phyloP scores from a whole-genome alignment of 192 early-diverging fungal genomes.

The Coemansia sp. region DNA sequence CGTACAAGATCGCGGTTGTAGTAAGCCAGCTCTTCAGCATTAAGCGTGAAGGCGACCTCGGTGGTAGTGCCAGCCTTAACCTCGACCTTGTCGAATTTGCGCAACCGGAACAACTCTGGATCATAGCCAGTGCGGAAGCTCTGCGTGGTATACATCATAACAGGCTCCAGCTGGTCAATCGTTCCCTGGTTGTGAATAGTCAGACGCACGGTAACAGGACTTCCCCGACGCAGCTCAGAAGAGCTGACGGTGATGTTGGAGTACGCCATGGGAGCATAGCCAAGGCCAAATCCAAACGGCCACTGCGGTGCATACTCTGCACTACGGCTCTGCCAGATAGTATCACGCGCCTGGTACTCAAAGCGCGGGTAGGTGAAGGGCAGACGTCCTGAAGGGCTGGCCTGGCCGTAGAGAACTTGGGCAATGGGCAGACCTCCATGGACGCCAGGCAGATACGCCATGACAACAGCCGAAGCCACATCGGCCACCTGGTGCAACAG shows the following conservation, averaged over 20 bases:
- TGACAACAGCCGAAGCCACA: constrained; percentile 43
- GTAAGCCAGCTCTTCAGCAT: constrained; percentile 39
- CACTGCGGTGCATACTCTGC: constrained; percentile 55
- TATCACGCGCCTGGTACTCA: constrained; percentile 35
- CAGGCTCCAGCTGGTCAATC: constrained; percentile 48
- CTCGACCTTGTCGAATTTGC: constrained; percentile 50
- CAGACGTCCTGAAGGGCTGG: constrained; percentile 56
- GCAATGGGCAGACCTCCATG: constrained; percentile 59
- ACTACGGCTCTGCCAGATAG: constrained; percentile 39
- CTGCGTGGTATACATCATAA: constrained; percentile 56
- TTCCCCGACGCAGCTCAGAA: constrained; percentile 3
- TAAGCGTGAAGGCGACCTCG: constrained; percentile 23
- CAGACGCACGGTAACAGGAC: constrained; percentile 27
- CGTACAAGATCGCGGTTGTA: constrained; percentile 16
- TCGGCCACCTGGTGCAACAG: constrained; percentile 46
- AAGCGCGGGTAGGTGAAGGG: constrained; percentile 59
- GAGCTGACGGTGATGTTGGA: constrained; percentile 28
- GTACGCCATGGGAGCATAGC: constrained; percentile 53
- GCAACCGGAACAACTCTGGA: constrained; percentile 54
- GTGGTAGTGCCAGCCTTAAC: constrained; percentile 10
- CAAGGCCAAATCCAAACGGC: constrained; percentile 56
- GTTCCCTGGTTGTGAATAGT: constrained; percentile 46
- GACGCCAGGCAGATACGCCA: constrained; percentile 56
- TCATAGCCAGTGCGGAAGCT: constrained; percentile 51
- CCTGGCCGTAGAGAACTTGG: constrained; percentile 54